Evolutionary conservation across 1,284 basidiomycete genomes (phyloP).

Genomic region (Acaromyces ingoldii): DNA sequence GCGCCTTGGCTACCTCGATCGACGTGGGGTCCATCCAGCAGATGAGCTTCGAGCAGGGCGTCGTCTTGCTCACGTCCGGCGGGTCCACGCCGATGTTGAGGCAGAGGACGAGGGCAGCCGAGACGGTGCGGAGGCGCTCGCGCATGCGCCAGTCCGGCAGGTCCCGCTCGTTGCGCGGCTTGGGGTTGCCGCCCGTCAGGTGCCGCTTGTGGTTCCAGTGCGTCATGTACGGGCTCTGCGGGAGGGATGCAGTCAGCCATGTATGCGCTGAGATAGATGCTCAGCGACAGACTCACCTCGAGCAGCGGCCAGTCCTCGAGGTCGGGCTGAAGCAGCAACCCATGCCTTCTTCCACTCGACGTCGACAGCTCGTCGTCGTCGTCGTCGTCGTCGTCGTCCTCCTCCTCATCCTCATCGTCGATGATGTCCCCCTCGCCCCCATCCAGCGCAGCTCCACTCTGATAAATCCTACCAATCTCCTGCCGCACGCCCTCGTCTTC

Average conservation of each 20-base stretch:
- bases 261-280: not conserved
- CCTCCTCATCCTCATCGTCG: slow-evolving; percentile 15
- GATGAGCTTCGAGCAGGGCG: slow-evolving; percentile 88
- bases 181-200: slow-evolving; percentile 77
- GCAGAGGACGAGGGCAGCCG: slow-evolving; percentile 88
- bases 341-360: slow-evolving; percentile 42
- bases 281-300: slow-evolving; percentile 13
- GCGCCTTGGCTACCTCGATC: slow-evolving; percentile 60
- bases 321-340: slow-evolving; percentile 42
- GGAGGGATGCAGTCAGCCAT: not conserved
- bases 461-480: no score
- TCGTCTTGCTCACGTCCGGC: slow-evolving; percentile 94
- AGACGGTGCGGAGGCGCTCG: slow-evolving; percentile 74
- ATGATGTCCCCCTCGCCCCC: no score
- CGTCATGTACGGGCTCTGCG: slow-evolving; percentile 38
- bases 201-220: slow-evolving; percentile 64
- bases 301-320: slow-evolving; percentile 46
- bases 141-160: slow-evolving; percentile 67
- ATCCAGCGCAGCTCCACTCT: no score
- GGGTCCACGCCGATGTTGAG: slow-evolving; percentile 97
- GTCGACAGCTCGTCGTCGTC: slow-evolving; percentile 39
- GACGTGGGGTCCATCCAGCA: slow-evolving; percentile 93
- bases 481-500: no score
- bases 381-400: slow-evolving; percentile 23
- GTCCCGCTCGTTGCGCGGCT: slow-evolving; percentile 63